A percentile compares a stretch with the other conserved stretches of the same genome.
These are phyloP conservation scores for Asterella californica DNA, from an alignment of 225 moss, liverwort and hornwort genomes.

Conservation along the genomic window DNA sequence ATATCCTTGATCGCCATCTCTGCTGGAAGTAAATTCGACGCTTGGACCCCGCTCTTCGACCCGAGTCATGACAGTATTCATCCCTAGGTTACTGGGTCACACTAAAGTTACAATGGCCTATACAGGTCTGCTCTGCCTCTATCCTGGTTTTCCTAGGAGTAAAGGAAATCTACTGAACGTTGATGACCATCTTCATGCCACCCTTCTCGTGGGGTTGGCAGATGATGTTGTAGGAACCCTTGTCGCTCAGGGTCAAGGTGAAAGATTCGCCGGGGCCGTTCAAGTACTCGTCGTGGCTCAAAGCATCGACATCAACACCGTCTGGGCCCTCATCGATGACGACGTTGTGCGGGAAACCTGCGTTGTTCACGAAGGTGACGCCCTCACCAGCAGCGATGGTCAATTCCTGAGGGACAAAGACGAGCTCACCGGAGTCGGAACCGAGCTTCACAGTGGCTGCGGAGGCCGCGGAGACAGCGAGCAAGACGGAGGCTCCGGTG, in stretches of 20 bases:
- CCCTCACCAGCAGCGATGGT: constrained; percentile 37
- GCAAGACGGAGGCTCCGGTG: constrained; percentile 56
- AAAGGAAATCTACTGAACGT: constrained; percentile 34
- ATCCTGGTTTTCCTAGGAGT: neutral
- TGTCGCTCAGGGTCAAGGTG: constrained; percentile 37
- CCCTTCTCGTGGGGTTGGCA: constrained; percentile 88
- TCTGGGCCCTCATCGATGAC: constrained; percentile 69
- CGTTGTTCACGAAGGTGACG: constrained; percentile 67
- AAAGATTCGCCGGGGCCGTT: constrained; percentile 45
- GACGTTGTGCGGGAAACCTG: constrained; percentile 83
- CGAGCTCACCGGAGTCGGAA: constrained; percentile 39
- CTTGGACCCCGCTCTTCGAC: neutral
- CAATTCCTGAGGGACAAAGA: constrained; percentile 41
- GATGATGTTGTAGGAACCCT: constrained; percentile 56
- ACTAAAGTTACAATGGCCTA: constrained; percentile 20
- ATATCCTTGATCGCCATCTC: too few species aligned
- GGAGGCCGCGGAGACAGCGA: constrained; percentile 55
- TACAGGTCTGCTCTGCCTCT: constrained; percentile 25
- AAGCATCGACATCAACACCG: constrained; percentile 41
- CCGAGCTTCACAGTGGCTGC: constrained; percentile 75
- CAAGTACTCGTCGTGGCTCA: constrained; percentile 58
- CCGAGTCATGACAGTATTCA: neutral
- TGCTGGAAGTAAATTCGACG: neutral
- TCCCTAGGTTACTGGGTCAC: neutral
- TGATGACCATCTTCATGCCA: constrained; percentile 72